phyloP scores from a whole-genome alignment of 1,284 basidiomycete species.

The Ganoderma lingzhi region DNA sequence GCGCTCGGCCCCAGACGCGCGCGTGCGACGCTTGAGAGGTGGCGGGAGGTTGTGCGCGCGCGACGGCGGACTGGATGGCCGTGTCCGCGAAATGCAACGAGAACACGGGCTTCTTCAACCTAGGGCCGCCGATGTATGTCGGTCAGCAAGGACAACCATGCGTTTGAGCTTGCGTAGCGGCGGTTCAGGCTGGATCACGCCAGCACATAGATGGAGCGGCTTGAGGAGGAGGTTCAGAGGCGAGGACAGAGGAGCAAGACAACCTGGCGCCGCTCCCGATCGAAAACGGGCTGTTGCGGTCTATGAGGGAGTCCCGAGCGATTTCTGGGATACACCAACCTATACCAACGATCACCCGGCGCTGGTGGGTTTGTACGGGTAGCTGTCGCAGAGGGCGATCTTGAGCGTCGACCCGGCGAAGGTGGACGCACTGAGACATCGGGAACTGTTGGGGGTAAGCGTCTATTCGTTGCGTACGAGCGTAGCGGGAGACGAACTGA shows the following conservation, averaged over 20 bases:
- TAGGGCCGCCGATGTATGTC: slow-evolving; percentile 65
- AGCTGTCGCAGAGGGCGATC: slow-evolving; percentile 58
- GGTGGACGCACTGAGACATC: slow-evolving; percentile 54
- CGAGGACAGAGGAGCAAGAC: slow-evolving; percentile 54
- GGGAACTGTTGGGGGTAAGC: slow-evolving; percentile 63
- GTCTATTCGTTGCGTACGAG: slow-evolving; percentile 10
- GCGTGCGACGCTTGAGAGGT: slow-evolving; percentile 52
- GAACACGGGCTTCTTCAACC: slow-evolving; percentile 57
- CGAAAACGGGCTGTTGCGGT: slow-evolving; percentile 56
- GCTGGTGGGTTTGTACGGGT: slow-evolving; percentile 62
- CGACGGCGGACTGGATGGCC: slow-evolving; percentile 68
- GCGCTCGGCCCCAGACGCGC: slow-evolving; percentile 34
- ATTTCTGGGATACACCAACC: slow-evolving; percentile 59
- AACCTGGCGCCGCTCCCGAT: slow-evolving; percentile 58
- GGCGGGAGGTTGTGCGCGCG: slow-evolving; percentile 56
- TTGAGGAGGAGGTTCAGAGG: slow-evolving; percentile 50
- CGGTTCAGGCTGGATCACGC: slow-evolving; percentile 57
- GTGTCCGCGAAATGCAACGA: slow-evolving; percentile 60
- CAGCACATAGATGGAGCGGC: slow-evolving; percentile 52
- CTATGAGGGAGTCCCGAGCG: slow-evolving; percentile 59
- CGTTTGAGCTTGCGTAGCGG: slow-evolving; percentile 67
- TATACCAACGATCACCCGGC: slow-evolving; percentile 67
- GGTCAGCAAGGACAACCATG: slow-evolving; percentile 58
- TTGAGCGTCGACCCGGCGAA: slow-evolving; percentile 28
- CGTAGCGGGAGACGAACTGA: background rate